phyloP scores from a whole-genome alignment of 1,139 yeast species.

The Taiozyma sp. region DNA sequence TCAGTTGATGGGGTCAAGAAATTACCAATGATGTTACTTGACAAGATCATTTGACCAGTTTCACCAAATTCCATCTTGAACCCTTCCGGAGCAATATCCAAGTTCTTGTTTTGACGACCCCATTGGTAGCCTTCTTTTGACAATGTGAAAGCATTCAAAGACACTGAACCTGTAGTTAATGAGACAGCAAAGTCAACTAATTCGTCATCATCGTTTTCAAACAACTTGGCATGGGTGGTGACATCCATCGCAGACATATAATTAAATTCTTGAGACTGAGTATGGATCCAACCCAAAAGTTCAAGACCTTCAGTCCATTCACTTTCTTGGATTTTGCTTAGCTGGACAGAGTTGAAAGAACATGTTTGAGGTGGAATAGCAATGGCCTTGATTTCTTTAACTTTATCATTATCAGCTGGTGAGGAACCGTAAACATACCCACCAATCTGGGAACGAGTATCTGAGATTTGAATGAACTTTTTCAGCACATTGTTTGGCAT shows the following conservation, averaged over 20 bases:
- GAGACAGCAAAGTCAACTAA: conserved; percentile 61
- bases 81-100: conserved; percentile 55
- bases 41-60: conserved; percentile 64
- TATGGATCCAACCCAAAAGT: conserved; percentile 77
- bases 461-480: conserved; percentile 77
- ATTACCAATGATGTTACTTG: conserved; percentile 75
- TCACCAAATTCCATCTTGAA: conserved; percentile 54
- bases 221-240: conserved; percentile 47
- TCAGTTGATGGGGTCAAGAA: conserved; percentile 83
- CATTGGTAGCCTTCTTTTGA: conserved; percentile 66
- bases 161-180: conserved; percentile 80
- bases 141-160: conserved; percentile 62
- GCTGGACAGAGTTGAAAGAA: conserved; percentile 55
- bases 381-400: conserved; percentile 72
- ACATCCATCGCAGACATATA: conserved; percentile 69
- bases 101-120: conserved; percentile 65
- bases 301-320: conserved; percentile 44
- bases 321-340: conserved; percentile 48
- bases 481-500: conserved; percentile 78
- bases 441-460: conserved; percentile 76
- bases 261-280: conserved; percentile 60
- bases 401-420: conserved; percentile 61
- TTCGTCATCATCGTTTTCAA: conserved; percentile 29
- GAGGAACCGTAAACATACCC: conserved; percentile 76
- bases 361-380: conserved; percentile 91